Base-by-base conservation (phyloP, 768 basidiomycete genomes). In the Boletus sp. region DNA sequence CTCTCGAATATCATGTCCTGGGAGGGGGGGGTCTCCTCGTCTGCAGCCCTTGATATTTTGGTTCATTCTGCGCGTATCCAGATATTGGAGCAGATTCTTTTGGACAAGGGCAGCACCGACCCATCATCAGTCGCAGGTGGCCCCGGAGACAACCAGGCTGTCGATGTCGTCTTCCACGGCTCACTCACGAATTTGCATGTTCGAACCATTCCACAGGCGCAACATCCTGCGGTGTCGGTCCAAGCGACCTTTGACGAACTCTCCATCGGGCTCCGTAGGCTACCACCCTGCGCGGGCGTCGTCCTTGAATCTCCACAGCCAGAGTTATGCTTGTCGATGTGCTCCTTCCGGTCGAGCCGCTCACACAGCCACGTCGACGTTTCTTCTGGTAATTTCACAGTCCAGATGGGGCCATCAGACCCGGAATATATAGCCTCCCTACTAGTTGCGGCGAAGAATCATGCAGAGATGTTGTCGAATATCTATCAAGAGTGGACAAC, bases 41-140 rank as follows among this genome's bases (percentile, higher is more conserved):
- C 57, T 29, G 65, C 68, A 5, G 56, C 74, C 32, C 62, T 85
- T 30, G 79, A 84, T 51, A 52, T 79, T 29, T 60, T 64, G 7
- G 39, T 85, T 17, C 71, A 76, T 11, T 72, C 70, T 5, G 56
- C 74, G 9, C 72, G 65, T 35, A 42, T 82, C n/a, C 75, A 71
- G 51, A 58, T 79, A 19, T 56, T 81, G 37, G 85, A 84, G 41
- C 79, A 79, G 50, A 66, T 82, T 38, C 47, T 46, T 32, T 25
- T 70, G 39, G 46, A 51, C 29, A 50, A 40, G 50, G 38, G 45
- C n/a, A 34, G 7, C 17, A 7, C 35, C 17, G 29, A 43, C 19
- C 21, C 57, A 49, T 46, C 53, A 10, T 48, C 45, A 30, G 15
- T 33, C 14, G 8, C 56, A 7, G 34, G 50, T 37, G 43, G 33